Conservation (phyloP, 345 rosid genomes). For the Pugionium dolabratum region DNA sequence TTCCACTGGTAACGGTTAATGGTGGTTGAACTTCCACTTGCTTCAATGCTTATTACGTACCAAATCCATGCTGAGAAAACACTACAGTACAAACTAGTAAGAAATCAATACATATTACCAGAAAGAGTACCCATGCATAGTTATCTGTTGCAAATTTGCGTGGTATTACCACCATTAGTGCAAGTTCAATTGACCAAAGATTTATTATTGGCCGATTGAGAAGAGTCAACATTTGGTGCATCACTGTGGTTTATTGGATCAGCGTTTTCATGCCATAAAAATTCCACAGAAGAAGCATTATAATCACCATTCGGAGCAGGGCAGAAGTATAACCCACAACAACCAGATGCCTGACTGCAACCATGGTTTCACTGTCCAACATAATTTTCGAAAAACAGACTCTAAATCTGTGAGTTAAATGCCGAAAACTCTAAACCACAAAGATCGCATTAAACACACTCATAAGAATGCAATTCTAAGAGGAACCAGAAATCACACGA, state of each 20-base stretch:
- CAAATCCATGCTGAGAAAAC: too few relatives aligned
- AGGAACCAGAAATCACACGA: too few relatives aligned
- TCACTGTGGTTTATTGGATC: slow-evolving; percentile 2
- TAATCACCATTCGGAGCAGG: slow-evolving; percentile 36
- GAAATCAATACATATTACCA: background rate
- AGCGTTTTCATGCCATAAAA: slow-evolving; percentile 33
- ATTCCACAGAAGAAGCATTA: slow-evolving; percentile 32
- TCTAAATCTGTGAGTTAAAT: background rate
- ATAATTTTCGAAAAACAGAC: slow-evolving; percentile 28
- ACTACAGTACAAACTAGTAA: too few relatives aligned
- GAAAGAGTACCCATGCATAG: background rate
- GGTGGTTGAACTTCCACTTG: too few relatives aligned
- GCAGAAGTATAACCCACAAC: background rate
- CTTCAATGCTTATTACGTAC: too few relatives aligned
- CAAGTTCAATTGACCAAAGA: slow-evolving; percentile 21
- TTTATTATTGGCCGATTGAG: slow-evolving; percentile 39
- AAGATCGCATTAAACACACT: too few relatives aligned
- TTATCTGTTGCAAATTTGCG: background rate
- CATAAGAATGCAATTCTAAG: too few relatives aligned
- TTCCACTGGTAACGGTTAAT: too few relatives aligned
- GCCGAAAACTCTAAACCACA: too few relatives aligned
- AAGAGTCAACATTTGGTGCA: slow-evolving; percentile 32
- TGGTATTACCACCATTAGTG: background rate
- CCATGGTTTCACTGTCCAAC: slow-evolving; percentile 56
- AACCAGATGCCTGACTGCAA: slow-evolving; percentile 41